Evolutionary conservation across 2,329 filamentous ascomycete species (phyloP).

Genomic region (Phaeosphaeriaceae sp.): DNA sequence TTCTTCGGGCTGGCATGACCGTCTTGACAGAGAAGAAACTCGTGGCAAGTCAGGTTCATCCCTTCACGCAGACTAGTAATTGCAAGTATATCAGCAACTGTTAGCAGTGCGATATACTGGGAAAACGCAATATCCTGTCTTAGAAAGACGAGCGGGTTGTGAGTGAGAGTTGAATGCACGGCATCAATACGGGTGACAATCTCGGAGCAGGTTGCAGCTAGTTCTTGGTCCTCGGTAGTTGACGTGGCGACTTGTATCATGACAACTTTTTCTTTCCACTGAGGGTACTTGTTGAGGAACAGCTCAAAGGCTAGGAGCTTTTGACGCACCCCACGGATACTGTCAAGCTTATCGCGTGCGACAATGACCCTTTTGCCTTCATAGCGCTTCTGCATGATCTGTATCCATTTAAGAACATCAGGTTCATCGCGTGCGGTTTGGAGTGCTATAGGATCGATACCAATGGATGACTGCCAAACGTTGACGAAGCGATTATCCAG

Average conservation of each 20-base stretch:
- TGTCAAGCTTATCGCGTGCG: slow-evolving; percentile 91
- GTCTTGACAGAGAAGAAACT: slow-evolving; percentile 93
- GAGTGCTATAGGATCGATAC: slow-evolving; percentile 83
- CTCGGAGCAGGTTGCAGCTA: slow-evolving; percentile 87
- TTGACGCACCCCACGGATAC: slow-evolving; percentile 88
- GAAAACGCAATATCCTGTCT: slow-evolving; percentile 93
- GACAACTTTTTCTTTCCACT: slow-evolving; percentile 86
- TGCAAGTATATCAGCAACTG: slow-evolving; percentile 89
- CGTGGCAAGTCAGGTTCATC: slow-evolving; percentile 96
- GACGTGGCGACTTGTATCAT: slow-evolving; percentile 94
- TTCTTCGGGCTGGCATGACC: slow-evolving; percentile 75
- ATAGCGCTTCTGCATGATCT: slow-evolving; percentile 82
- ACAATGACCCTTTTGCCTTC: slow-evolving; percentile 89
- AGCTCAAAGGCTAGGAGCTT: slow-evolving; percentile 92
- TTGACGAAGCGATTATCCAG: slow-evolving; percentile 93
- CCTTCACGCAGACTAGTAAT: slow-evolving; percentile 95
- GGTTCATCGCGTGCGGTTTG: slow-evolving; percentile 71
- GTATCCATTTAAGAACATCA: slow-evolving; percentile 79
- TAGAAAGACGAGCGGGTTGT: slow-evolving; percentile 90
- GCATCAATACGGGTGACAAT: slow-evolving; percentile 96
- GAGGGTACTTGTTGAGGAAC: slow-evolving; percentile 90
- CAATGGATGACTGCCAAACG: slow-evolving; percentile 83
- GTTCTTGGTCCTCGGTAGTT: slow-evolving; percentile 83
- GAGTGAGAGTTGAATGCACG: slow-evolving; percentile 85
- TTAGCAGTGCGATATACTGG: slow-evolving; percentile 90